These are phyloP conservation scores for Vanrija pseudolonga DNA, from an alignment of 1,284 basidiomycete genomes.

Conservation along the genomic window DNA sequence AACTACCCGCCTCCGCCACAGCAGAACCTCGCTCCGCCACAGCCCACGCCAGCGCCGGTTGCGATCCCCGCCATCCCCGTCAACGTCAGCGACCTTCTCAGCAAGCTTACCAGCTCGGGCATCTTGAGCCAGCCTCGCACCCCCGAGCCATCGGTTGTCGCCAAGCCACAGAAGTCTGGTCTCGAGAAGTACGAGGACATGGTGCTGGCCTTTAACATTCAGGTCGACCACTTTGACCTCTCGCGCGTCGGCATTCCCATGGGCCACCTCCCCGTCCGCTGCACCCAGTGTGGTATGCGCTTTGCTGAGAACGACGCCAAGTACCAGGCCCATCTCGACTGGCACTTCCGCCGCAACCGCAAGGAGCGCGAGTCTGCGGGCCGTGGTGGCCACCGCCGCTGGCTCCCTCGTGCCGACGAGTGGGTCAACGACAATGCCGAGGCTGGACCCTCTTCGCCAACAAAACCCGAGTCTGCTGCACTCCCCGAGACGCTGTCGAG, in stretches of 20 bases:
- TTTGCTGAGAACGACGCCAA: conserved; percentile 68
- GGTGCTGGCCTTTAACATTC: conserved; percentile 66
- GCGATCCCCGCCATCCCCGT: conserved; percentile 24
- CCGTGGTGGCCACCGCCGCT: conserved; percentile 83
- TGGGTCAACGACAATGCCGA: conserved; percentile 66
- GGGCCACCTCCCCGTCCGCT: conserved; percentile 71
- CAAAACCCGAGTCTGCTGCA: conserved; percentile 2
- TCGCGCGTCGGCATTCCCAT: conserved; percentile 60
- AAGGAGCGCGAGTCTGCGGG: conserved; percentile 78
- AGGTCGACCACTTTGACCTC: conserved; percentile 67
- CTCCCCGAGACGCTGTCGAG: conserved; percentile 50
- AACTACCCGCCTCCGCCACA: conserved; percentile 24
- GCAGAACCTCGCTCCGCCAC: conserved; percentile 11
- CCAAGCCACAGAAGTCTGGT: conserved; percentile 40
- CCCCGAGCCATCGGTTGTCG: conserved; percentile 50
- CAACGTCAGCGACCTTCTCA: conserved; percentile 41
- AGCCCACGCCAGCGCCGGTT: conserved; percentile 4
- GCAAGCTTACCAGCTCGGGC: conserved; percentile 36
- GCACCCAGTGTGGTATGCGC: conserved; percentile 89
- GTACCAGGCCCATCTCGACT: conserved; percentile 88
- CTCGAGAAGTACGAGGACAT: conserved; percentile 66
- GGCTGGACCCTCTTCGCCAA: conserved; percentile 28
- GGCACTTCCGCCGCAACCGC: conserved; percentile 94
- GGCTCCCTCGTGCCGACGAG: conserved; percentile 82
- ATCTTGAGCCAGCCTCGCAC: conserved; percentile 53